Evolutionary conservation across 352 stramenopile genomes (phyloP), one percentile per base, ranked within the genome.

Genomic region (Phytophthora ohioensis): DNA sequence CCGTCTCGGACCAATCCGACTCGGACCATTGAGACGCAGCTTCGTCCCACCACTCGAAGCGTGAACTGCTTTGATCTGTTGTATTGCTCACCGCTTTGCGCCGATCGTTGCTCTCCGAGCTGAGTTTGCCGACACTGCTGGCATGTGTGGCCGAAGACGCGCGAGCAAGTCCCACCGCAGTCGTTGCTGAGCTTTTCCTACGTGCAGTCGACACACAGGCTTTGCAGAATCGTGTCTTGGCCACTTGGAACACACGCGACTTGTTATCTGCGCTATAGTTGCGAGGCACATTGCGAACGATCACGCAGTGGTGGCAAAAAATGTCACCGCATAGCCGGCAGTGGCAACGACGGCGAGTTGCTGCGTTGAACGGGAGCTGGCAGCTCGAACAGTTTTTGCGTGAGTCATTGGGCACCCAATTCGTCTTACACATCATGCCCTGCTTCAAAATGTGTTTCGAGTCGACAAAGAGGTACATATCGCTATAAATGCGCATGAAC

Each of bases 271-370:
- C 53, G 21, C 43, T 39, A 15, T 69, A 15, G 38, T 75, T 60
- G 2, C 80, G 67, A 41, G 74, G 80, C 7, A 84, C 73, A n/a
- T 79, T 80, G 41, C 84, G 82, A 57, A 80, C 64, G 47, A 90
- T 77, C 60, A 85, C 71, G 53, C 87, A 94, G 59, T 85, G 88
- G 59, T 80, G 68, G 69, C 87, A 94, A 53, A 93, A 87, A 13
- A 94, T 80, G 45, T 94, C 87, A 42, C 87, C 87, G 38, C 87
- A 95, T 12, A 95, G 71, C 0, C 85, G 84, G 55, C 87, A 95
- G 60, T 95, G 87, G 54, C 85, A 85, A 17, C 87, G 84, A 3
- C 80, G 82, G 9, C 85, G 80, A 56, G 74, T 90, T 11, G 85
- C 73, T 27, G 69, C 58, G n/a, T 81, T 75, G 54, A 95, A 95